Percentiles rank a stretch among this genome's conserved stretches.
These are phyloP conservation scores for Apiospora sp. DNA, from an alignment of 2,329 filamentous ascomycete species.

Conservation along the genomic window DNA sequence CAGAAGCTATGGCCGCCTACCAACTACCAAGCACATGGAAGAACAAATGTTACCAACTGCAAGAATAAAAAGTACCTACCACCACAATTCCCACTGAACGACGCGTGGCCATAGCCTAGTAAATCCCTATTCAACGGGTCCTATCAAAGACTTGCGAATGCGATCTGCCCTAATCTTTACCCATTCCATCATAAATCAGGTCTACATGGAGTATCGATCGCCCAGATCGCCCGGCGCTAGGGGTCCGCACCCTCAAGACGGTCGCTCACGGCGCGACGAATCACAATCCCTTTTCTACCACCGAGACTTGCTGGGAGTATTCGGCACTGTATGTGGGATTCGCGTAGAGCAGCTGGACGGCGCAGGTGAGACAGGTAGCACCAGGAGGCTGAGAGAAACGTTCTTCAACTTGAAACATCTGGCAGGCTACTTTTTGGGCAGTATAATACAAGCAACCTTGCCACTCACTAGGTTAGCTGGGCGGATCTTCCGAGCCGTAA, in stretches of 20 bases:
- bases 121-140: slow-evolving; percentile 18
- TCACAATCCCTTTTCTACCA: neutral
- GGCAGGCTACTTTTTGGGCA: neutral
- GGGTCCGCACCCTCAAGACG: slow-evolving; percentile 14
- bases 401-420: slow-evolving; percentile 3
- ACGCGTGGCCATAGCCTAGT: slow-evolving; percentile 9
- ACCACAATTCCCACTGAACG: neutral
- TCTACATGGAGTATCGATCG: slow-evolving; percentile 19
- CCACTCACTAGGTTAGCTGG: neutral
- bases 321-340: slow-evolving; percentile 12
- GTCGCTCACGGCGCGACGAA: neutral
- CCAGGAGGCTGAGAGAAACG: neutral
- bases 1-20: slow-evolving; percentile 5
- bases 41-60: neutral
- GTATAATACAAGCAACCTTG: neutral
- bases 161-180: slow-evolving; percentile 15
- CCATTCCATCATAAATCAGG: slow-evolving; percentile 6
- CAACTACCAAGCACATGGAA: neutral
- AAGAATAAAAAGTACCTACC: neutral
- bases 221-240: slow-evolving; percentile 17
- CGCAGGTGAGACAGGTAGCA: neutral
- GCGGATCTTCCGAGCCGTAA: slow-evolving; percentile 5
- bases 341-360: slow-evolving; percentile 3
- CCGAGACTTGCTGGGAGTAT: neutral
- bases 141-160: slow-evolving; percentile 3